Base-by-base conservation (phyloP, 2,329 filamentous ascomycete species). In the Fusarium protoensiforme region DNA sequence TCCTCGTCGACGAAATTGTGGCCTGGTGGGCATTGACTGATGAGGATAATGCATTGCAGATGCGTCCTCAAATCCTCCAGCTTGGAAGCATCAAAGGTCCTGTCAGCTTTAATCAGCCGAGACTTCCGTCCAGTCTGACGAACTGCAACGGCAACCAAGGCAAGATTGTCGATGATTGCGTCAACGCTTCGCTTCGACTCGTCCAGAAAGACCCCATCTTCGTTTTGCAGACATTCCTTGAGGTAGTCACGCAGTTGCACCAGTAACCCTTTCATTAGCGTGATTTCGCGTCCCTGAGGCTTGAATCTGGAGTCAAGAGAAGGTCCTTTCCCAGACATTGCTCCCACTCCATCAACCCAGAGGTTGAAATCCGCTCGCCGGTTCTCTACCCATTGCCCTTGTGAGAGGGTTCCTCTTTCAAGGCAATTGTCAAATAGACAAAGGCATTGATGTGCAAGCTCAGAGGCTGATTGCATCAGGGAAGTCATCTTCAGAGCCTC, bases 401-500 rank as follows among this genome's bases (percentile, higher is more conserved):
- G 2, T 27, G 4, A 27, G 7, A 46, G 22, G 5, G 13, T 7
- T 5, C 18, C 13, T 24, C 22, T 46, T 27, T 7, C 2, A 9
- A 6, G 14, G 2, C 22, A 46, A 5, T 16, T 4, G 0, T 46
- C 22, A 6, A 46, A 46, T 10, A 16, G 7, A 10, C 41, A 10
- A 16, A 46, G 41, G 2, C 22, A 46, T 3, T 46, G 2, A 8
- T 18, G 16, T 27, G 22, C 1, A 46, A 46, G 22, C 2, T 5
- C 3, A 3, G 41, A 27, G 7, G 22, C 6, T 10, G 3, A 2
- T 4, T 41, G 39, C 1, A 22, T 3, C 1, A 4, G n/a, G n/a
- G 10, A 7, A 4, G 39, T 3, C 20, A 43, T 43, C 11, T 36
- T 11, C 11, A 16, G 11, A 4, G 33, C 33, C 7, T 5, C 14